A percentile compares a stretch with the other conserved stretches of the same genome.
These are phyloP conservation scores for Coffea canephora DNA, from an alignment of 257 asterid genomes.

Conservation along the genomic window DNA sequence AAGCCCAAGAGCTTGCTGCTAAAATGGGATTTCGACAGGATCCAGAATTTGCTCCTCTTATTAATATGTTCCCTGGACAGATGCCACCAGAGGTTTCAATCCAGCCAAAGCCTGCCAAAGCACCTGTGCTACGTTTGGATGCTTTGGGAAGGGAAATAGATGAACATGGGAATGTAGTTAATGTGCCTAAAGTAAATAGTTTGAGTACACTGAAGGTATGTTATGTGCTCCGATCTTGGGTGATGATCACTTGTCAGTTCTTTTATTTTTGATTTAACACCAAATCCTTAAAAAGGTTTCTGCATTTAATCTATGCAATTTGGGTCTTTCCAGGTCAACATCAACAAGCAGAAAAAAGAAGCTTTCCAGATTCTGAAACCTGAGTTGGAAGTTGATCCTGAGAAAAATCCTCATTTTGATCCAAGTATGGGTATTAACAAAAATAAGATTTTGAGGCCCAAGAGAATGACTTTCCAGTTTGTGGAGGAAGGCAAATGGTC, in stretches of 20 bases:
- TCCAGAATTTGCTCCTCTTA: conserved; percentile 80
- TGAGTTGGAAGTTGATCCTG: conserved; percentile 91
- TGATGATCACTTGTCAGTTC: background rate
- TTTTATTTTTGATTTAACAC: background rate
- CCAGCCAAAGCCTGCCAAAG: conserved; percentile 89
- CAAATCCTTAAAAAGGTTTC: background rate
- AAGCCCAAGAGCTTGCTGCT: conserved; percentile 92
- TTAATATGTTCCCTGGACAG: conserved; percentile 93
- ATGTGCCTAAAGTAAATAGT: conserved; percentile 66
- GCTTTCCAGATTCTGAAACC: conserved; percentile 97
- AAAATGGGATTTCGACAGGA: conserved; percentile 93
- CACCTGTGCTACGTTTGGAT: conserved; percentile 93
- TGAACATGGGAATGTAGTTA: conserved; percentile 86
- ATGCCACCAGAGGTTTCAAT: conserved; percentile 63
- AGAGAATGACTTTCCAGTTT: conserved; percentile 80
- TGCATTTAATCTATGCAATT: background rate
- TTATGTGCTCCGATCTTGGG: background rate
- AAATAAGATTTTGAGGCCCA: conserved; percentile 79
- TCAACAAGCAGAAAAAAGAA: conserved; percentile 91
- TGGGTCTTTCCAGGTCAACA: conserved; percentile 62
- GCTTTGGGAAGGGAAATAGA: conserved; percentile 93
- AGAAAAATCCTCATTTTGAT: conserved; percentile 80
- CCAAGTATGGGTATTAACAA: conserved; percentile 85
- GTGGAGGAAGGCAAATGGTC: conserved; percentile 99
- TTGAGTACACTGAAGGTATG: conserved; percentile 92